These are phyloP conservation scores for Sugiyamaella sp. DNA, from an alignment of 1,139 yeast genomes.

Conservation along the genomic window DNA sequence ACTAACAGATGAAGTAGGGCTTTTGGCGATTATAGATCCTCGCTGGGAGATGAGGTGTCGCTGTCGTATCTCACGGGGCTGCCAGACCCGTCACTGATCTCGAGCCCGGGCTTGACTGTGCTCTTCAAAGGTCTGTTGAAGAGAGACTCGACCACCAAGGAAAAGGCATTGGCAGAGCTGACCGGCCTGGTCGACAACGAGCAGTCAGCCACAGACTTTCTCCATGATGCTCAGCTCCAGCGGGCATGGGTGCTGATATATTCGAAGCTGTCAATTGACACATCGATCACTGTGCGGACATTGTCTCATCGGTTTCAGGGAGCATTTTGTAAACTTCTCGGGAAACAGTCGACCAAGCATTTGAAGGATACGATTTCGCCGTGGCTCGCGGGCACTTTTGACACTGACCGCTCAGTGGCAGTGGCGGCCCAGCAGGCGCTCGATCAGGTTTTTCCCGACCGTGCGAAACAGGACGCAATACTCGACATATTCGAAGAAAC, in stretches of 20 bases:
- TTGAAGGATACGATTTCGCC: constrained; percentile 71
- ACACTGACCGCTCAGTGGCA: constrained; percentile 65
- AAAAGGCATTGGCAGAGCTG: constrained; percentile 71
- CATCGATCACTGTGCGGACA: constrained; percentile 63
- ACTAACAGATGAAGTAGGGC: constrained; percentile 6
- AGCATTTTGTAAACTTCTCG: constrained; percentile 51
- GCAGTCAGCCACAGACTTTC: not conserved
- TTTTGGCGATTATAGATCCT: constrained; percentile 21
- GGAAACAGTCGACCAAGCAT: constrained; percentile 65
- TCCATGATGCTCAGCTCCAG: constrained; percentile 50
- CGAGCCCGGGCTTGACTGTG: constrained; percentile 61
- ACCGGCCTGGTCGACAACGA: constrained; percentile 32
- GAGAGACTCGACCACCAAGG: constrained; percentile 81
- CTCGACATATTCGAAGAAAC: constrained; percentile 63
- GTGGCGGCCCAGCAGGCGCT: constrained; percentile 54
- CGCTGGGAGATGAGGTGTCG: constrained; percentile 64
- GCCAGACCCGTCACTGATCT: constrained; percentile 67
- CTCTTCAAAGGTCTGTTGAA: constrained; percentile 75
- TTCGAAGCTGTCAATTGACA: constrained; percentile 75
- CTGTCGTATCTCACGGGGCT: constrained; percentile 75
- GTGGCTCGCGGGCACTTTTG: constrained; percentile 72
- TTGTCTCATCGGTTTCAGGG: constrained; percentile 69
- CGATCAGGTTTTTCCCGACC: constrained; percentile 58
- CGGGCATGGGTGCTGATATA: constrained; percentile 81
- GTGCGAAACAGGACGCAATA: constrained; percentile 59